Evolutionary conservation across 2,329 filamentous ascomycete species (phyloP).

Genomic region (Fusarium agapanthi): DNA sequence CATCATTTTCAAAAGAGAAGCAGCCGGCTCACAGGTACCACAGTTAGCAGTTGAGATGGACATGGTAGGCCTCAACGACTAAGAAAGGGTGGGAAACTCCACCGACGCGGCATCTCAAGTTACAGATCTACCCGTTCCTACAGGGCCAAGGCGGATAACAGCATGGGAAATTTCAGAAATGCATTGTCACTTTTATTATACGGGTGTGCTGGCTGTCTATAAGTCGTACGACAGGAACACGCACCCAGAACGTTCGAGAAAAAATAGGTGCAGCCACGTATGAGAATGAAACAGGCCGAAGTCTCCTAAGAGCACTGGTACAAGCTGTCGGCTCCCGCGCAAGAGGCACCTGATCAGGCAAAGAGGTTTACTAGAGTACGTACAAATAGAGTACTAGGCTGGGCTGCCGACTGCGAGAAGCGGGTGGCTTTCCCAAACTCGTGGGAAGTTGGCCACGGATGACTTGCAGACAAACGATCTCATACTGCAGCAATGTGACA

Average conservation of each 20-base stretch:
- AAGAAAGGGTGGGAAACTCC: conserved; percentile 6
- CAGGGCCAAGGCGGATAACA: conserved; percentile 4
- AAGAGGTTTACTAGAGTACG: conserved; percentile 9
- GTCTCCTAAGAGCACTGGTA: conserved; percentile 9
- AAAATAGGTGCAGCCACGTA: conserved; percentile 34
- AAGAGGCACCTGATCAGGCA: conserved; percentile 4
- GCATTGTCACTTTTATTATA: conserved; percentile 19
- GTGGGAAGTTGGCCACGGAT: conserved; percentile 32
- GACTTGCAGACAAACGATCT: conserved; percentile 40
- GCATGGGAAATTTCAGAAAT: conserved; percentile 16
- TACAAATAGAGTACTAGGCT: conserved; percentile 9
- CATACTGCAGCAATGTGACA: conserved; percentile 33
- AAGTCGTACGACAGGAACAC: conserved; percentile 28
- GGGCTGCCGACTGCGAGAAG: conserved; percentile 3
- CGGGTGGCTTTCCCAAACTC: conserved; percentile 28
- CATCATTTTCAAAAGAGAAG: not conserved
- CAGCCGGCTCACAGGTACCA: not conserved
- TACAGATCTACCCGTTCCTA: not conserved
- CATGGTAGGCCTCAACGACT: conserved; percentile 24
- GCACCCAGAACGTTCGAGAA: conserved; percentile 37
- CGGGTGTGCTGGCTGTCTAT: conserved; percentile 7
- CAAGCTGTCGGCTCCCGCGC: conserved; percentile 13
- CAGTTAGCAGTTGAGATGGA: not conserved
- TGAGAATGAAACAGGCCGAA: conserved; percentile 24
- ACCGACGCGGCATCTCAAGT: not conserved